Conservation (phyloP, 1,284 basidiomycete genomes). For the Flammula alnicola region DNA sequence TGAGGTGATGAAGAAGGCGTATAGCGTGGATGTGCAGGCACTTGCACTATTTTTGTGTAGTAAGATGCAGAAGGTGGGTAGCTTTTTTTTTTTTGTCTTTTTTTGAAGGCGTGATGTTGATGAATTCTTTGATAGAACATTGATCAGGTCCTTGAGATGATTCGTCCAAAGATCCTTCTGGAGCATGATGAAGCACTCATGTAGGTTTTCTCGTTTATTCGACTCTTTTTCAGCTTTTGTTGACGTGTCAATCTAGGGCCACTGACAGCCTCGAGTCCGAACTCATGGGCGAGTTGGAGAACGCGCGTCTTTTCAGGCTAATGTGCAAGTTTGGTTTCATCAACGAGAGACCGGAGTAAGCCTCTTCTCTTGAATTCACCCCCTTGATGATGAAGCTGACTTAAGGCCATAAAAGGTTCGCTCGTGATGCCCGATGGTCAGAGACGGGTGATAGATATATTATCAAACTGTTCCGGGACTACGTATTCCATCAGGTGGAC, state of each 20-base stretch:
- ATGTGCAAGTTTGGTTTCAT: slow-evolving; percentile 97
- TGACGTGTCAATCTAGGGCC: slow-evolving; percentile 49
- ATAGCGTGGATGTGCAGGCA: slow-evolving; percentile 84
- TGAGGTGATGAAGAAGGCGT: slow-evolving; percentile 76
- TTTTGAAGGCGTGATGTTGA: background rate
- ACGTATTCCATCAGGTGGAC: slow-evolving; percentile 97
- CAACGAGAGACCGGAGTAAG: slow-evolving; percentile 95
- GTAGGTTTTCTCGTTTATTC: slow-evolving; percentile 45
- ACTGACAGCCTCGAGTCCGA: slow-evolving; percentile 86
- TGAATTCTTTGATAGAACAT: slow-evolving; percentile 57
- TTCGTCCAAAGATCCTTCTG: slow-evolving; percentile 73
- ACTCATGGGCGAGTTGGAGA: slow-evolving; percentile 92
- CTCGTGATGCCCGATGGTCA: slow-evolving; percentile 94
- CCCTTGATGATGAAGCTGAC: background rate
- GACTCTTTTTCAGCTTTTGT: slow-evolving; percentile 1
- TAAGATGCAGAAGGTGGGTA: slow-evolving; percentile 66
- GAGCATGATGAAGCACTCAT: slow-evolving; percentile 87
- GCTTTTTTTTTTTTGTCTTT: background rate
- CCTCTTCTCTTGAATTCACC: slow-evolving; percentile 33
- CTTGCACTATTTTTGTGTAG: slow-evolving; percentile 80
- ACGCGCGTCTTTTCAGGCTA: slow-evolving; percentile 90
- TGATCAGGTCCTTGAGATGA: slow-evolving; percentile 80
- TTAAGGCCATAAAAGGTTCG: slow-evolving; percentile 64
- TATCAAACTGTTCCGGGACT: slow-evolving; percentile 97
- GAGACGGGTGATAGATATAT: slow-evolving; percentile 99